phyloP scores from a whole-genome alignment of 73 alveolate genomes.

The Symbiodinium pilosum region DNA sequence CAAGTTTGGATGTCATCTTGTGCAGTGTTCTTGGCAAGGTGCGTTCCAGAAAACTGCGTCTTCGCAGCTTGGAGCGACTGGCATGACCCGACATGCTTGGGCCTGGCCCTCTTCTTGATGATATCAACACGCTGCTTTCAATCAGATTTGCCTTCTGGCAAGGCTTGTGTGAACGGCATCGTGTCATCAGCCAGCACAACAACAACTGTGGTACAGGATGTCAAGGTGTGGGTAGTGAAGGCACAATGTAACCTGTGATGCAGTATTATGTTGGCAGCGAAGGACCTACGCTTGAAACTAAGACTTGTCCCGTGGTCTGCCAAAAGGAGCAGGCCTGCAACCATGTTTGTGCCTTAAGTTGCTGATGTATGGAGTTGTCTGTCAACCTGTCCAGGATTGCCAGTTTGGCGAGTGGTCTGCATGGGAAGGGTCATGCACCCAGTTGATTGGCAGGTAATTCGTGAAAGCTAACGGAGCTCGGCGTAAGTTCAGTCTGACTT shows the following conservation, averaged over 20 bases:
- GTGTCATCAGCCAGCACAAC: constrained; percentile 86
- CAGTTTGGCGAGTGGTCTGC: constrained; percentile 66
- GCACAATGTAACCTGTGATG: background rate
- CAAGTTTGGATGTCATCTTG: too few species aligned
- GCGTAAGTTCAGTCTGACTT: too few species aligned
- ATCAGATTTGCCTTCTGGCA: too few species aligned
- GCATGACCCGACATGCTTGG: constrained; percentile 91
- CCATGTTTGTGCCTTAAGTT: background rate
- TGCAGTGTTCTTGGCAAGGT: constrained; percentile 16
- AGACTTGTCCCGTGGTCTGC: constrained; percentile 61
- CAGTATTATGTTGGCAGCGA: background rate
- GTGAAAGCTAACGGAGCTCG: too few species aligned
- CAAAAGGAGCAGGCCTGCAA: constrained; percentile 66
- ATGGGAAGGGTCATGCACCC: constrained; percentile 46
- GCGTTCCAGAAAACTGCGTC: constrained; percentile 54
- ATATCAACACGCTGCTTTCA: background rate
- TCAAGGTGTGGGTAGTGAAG: background rate
- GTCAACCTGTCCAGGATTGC: constrained; percentile 32
- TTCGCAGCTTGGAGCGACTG: constrained; percentile 76
- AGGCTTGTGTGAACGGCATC: constrained; percentile 86
- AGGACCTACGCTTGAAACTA: constrained; percentile 83
- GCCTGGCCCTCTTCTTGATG: background rate
- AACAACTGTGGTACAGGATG: constrained; percentile 76
- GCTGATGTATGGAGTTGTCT: background rate
- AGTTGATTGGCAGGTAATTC: background rate